These are phyloP conservation scores for Globomyces sp. DNA, from an alignment of 371 early-diverging fungal species.

Conservation along the genomic window DNA sequence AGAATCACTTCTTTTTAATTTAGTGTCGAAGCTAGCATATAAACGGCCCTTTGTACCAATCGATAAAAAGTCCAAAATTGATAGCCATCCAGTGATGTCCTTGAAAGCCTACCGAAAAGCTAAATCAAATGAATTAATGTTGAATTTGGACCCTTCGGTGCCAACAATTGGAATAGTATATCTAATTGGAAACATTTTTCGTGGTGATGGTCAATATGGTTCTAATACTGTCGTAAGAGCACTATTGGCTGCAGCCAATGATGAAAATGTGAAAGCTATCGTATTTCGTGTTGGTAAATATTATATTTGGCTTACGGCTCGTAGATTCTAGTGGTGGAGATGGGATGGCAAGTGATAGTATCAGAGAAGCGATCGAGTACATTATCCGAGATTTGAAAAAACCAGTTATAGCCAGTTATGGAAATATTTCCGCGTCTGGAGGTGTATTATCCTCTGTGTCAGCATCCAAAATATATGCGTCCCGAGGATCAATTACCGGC, in stretches of 20 bases:
- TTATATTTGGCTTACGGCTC: too few relatives aligned
- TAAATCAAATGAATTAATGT: conserved; percentile 3
- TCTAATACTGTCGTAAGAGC: conserved; percentile 46
- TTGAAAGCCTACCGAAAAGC: not conserved
- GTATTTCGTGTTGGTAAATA: conserved; percentile 51
- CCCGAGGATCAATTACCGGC: conserved; percentile 61
- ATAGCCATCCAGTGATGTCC: not conserved
- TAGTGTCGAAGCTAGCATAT: conserved; percentile 29
- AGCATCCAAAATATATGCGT: conserved; percentile 53
- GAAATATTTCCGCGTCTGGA: conserved; percentile 59
- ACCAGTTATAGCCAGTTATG: conserved; percentile 59
- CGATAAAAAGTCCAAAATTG: not conserved
- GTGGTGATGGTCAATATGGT: conserved; percentile 48
- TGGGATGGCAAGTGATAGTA: conserved; percentile 56
- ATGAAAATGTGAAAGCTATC: conserved; percentile 48
- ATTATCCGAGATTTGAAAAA: conserved; percentile 48
- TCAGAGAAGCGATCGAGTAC: conserved; percentile 52
- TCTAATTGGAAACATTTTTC: conserved; percentile 50
- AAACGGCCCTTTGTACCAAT: conserved; percentile 17
- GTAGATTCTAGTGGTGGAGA: conserved; percentile 60
- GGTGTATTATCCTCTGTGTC: conserved; percentile 46
- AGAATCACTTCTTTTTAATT: conserved; percentile 26
- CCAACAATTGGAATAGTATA: conserved; percentile 54
- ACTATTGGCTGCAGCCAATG: conserved; percentile 51
- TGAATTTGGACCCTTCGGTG: not conserved